phyloP scores from a whole-genome alignment of 352 stramenopile species.

The Globisporangium rhizosaccharum region DNA sequence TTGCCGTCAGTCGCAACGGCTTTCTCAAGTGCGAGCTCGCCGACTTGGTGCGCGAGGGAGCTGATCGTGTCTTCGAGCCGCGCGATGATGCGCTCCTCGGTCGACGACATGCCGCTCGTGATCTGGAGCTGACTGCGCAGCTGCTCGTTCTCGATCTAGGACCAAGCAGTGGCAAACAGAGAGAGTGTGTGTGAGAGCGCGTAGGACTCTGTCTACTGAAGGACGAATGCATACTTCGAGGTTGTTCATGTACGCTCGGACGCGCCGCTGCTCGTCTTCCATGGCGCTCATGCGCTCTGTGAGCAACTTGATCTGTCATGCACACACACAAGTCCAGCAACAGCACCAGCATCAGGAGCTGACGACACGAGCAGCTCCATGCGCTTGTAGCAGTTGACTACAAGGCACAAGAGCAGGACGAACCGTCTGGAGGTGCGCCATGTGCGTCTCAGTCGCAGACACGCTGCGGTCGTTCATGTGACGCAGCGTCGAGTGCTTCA shows the following conservation, averaged over 20 bases:
- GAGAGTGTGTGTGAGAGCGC: background rate
- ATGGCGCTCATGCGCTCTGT: slow-evolving; percentile 44
- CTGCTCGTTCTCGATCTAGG: slow-evolving; percentile 31
- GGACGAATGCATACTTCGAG: slow-evolving; percentile 31
- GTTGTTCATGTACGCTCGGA: slow-evolving; percentile 23
- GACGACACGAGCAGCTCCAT: background rate
- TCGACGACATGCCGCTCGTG: slow-evolving; percentile 17
- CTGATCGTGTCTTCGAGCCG: slow-evolving; percentile 43
- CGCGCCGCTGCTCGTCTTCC: slow-evolving; percentile 38
- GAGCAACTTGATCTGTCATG: slow-evolving; percentile 45
- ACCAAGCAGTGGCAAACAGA: background rate
- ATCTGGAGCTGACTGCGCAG: slow-evolving; percentile 27
- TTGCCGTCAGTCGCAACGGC: background rate
- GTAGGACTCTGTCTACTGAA: background rate
- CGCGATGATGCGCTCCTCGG: slow-evolving; percentile 41
- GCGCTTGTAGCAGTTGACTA: background rate
- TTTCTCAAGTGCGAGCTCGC: slow-evolving; percentile 33
- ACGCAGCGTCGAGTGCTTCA: slow-evolving; percentile 2
- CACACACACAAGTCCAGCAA: background rate
- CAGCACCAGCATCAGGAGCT: background rate
- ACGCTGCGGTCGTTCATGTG: slow-evolving; percentile 3
- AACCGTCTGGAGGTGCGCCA: slow-evolving; percentile 40
- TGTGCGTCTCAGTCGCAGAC: slow-evolving; percentile 8
- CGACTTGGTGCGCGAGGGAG: slow-evolving; percentile 35
- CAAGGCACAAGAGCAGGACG: background rate